Evolutionary conservation across 1,139 yeast genomes (phyloP).

Genomic region (Candida smagusa): DNA sequence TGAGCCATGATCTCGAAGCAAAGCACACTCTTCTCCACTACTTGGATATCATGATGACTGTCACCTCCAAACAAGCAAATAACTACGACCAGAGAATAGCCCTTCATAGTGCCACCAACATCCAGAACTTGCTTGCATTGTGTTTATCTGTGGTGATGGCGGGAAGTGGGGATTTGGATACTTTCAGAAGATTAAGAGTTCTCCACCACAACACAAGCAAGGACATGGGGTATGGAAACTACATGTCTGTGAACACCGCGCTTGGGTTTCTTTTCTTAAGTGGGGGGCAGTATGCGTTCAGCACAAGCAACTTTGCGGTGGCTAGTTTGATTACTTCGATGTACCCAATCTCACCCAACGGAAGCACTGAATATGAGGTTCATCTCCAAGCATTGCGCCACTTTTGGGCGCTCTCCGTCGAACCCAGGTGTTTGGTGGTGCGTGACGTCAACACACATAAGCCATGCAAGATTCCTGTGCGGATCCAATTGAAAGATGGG

Average conservation of each 20-base stretch:
- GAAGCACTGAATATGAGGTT: conserved; percentile 44
- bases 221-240: conserved; percentile 61
- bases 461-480: conserved; percentile 51
- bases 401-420: conserved; percentile 87
- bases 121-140: conserved; percentile 60
- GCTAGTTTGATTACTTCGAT: conserved; percentile 73
- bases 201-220: conserved; percentile 57
- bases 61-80: conserved; percentile 44
- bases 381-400: conserved; percentile 86
- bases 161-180: conserved; percentile 84
- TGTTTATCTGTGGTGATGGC: conserved; percentile 78
- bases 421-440: conserved; percentile 73
- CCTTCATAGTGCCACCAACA: conserved; percentile 51
- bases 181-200: conserved; percentile 68
- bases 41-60: conserved; percentile 59
- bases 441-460: conserved; percentile 63
- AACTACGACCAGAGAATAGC: conserved; percentile 64
- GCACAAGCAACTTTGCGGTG: conserved; percentile 59
- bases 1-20: conserved; percentile 56
- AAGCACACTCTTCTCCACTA: conserved; percentile 57
- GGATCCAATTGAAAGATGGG: conserved; percentile 36
- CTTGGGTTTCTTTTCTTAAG: conserved; percentile 87
- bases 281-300: conserved; percentile 87
- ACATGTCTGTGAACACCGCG: conserved; percentile 77
- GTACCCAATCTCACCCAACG: conserved; percentile 69